These are phyloP conservation scores for Aspergillus ochraceus DNA, from an alignment of 2,329 filamentous ascomycete genomes.

Conservation along the genomic window DNA sequence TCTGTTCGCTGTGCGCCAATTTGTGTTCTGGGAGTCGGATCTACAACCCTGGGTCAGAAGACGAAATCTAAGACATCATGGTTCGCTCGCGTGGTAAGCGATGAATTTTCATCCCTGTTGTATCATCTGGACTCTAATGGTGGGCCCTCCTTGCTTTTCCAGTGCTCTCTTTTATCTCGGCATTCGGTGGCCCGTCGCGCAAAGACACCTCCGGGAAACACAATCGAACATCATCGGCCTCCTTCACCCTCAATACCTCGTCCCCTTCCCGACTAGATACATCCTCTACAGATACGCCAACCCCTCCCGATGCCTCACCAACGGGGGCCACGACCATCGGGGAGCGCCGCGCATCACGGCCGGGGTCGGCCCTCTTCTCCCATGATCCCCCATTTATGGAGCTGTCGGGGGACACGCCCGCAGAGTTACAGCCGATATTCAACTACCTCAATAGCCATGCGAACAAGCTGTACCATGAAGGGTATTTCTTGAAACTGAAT, in stretches of 20 bases:
- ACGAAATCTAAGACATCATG: conserved; percentile 26
- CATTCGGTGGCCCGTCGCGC: conserved; percentile 41
- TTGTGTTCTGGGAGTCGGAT: not conserved
- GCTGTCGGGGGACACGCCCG: conserved; percentile 77
- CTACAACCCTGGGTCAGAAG: not conserved
- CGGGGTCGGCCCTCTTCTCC: conserved; percentile 81
- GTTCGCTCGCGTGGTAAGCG: conserved; percentile 42
- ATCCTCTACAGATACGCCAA: conserved; percentile 37
- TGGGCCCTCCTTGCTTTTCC: conserved; percentile 29
- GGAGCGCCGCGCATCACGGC: conserved; percentile 62
- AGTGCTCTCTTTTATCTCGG: conserved; percentile 88
- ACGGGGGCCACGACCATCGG: conserved; percentile 43
- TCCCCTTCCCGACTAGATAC: conserved; percentile 30
- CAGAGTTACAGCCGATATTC: conserved; percentile 93
- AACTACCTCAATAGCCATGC: conserved; percentile 90
- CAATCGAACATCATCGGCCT: conserved; percentile 23
- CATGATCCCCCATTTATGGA: conserved; percentile 87
- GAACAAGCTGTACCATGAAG: conserved; percentile 97
- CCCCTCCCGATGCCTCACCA: conserved; percentile 39
- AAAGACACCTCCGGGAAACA: conserved; percentile 37
- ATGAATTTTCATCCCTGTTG: conserved; percentile 4
- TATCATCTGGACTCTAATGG: not conserved
- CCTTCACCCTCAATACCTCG: conserved; percentile 18
- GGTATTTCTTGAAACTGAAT: conserved; percentile 95
- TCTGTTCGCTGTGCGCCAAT: not conserved